phyloP scores from a whole-genome alignment of 192 early-diverging fungal genomes.

The Entomortierella lignicola region DNA sequence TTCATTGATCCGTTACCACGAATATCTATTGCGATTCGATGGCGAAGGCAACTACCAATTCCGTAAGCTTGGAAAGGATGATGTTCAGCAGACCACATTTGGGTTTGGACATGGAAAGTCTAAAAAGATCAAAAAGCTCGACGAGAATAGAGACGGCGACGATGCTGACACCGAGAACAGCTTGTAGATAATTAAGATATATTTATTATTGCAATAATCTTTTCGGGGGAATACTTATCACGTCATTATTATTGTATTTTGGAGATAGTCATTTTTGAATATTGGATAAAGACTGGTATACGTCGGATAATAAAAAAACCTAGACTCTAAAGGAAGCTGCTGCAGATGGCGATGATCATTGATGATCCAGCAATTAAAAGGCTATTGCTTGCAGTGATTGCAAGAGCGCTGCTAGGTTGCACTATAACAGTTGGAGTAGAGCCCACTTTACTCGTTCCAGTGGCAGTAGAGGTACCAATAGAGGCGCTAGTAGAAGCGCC shows the following conservation, averaged over 20 bases:
- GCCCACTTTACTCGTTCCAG: too few species aligned
- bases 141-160: conserved; percentile 48
- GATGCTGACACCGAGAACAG: conserved; percentile 57
- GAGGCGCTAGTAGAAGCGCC: background rate
- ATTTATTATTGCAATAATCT: background rate
- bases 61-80: conserved; percentile 60
- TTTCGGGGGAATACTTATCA: background rate
- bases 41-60: conserved; percentile 74
- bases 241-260: background rate
- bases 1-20: conserved; percentile 64
- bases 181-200: background rate
- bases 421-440: too few species aligned
- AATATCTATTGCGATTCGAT: conserved; percentile 70
- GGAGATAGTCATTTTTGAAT: too few species aligned
- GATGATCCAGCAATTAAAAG: background rate
- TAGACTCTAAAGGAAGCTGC: too few species aligned
- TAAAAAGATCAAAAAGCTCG: conserved; percentile 51
- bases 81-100: conserved; percentile 58
- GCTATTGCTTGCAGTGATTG: too few species aligned
- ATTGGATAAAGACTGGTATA: too few species aligned
- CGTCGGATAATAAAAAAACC: too few species aligned
- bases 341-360: background rate
- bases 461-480: background rate
- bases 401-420: too few species aligned
- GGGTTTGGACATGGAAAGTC: conserved; percentile 65